Evolutionary conservation across 441 rosid genomes (phyloP).

Genomic region (Gossypium gossypioides): DNA sequence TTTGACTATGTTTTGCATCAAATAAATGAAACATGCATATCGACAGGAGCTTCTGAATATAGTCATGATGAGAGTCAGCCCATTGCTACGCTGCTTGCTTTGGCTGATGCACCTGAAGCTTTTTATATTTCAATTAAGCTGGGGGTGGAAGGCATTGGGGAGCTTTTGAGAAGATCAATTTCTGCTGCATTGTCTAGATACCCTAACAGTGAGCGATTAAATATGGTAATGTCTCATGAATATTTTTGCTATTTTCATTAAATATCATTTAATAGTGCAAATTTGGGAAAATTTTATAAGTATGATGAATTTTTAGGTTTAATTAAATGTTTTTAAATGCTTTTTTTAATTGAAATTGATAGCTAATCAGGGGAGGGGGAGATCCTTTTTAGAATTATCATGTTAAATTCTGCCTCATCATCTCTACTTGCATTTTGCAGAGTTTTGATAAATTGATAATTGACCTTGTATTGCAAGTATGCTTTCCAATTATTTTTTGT

Average conservation of each 20-base stretch:
- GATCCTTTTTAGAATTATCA: background rate
- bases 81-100: conserved; percentile 67
- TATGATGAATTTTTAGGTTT: no score
- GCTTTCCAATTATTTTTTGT: conserved; percentile 1
- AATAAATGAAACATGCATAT: conserved; percentile 71
- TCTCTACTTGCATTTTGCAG: background rate
- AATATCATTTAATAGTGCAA: no score
- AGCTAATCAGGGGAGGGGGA: background rate
- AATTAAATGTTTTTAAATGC: no score
- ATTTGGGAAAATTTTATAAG: no score
- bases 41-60: conserved; percentile 80
- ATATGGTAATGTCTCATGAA: conserved; percentile 42
- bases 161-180: conserved; percentile 87
- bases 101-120: conserved; percentile 93
- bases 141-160: conserved; percentile 92
- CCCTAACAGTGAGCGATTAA: conserved; percentile 76
- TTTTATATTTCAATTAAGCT: conserved; percentile 90
- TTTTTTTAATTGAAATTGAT: background rate
- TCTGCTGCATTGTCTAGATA: conserved; percentile 71
- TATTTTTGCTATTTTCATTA: background rate
- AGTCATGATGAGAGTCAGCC: conserved; percentile 82
- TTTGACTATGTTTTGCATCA: conserved; percentile 80
- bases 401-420: background rate
- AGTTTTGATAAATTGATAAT: background rate
- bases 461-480: background rate